Evolutionary conservation across 495 filamentous ascomycete species (phyloP).

Genomic region (Penicillium egyptiacum): DNA sequence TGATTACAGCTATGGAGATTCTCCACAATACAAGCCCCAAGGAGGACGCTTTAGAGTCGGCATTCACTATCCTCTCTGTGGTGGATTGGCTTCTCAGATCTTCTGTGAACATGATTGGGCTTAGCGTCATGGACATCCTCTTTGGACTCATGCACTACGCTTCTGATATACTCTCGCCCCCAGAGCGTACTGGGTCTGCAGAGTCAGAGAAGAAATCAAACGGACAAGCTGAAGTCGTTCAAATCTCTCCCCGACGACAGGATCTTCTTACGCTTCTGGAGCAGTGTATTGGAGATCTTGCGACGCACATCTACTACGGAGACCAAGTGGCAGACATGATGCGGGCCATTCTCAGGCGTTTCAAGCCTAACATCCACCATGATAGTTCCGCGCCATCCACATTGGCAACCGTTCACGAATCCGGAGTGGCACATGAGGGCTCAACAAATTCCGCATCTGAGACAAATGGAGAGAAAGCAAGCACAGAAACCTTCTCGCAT

Average conservation of each 20-base stretch:
- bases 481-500: slow-evolving; percentile 62
- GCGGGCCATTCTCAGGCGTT: slow-evolving; percentile 67
- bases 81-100: slow-evolving; percentile 80
- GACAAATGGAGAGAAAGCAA: slow-evolving; percentile 28
- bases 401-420: slow-evolving; percentile 44
- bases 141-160: slow-evolving; percentile 79
- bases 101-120: slow-evolving; percentile 85
- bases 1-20: slow-evolving; percentile 75
- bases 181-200: slow-evolving; percentile 42
- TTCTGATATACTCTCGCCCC: slow-evolving; percentile 65
- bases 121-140: slow-evolving; percentile 90
- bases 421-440: slow-evolving; percentile 16
- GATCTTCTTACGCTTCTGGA: slow-evolving; percentile 66
- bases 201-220: slow-evolving; percentile 25
- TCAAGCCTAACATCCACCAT: slow-evolving; percentile 60
- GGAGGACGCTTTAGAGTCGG: slow-evolving; percentile 65
- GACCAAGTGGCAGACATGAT: slow-evolving; percentile 95
- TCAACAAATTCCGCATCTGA: slow-evolving; percentile 15
- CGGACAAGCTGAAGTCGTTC: slow-evolving; percentile 7
- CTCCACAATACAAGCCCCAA: slow-evolving; percentile 62
- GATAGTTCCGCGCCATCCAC: slow-evolving; percentile 38
- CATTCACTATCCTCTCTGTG: slow-evolving; percentile 70
- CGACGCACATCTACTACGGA: slow-evolving; percentile 90
- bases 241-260: slow-evolving; percentile 46
- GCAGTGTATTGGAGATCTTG: slow-evolving; percentile 78